Percentiles rank a stretch among this genome's conserved stretches.
phyloP scores from a whole-genome alignment of 2,329 filamentous ascomycete genomes.

The Chrysoporthe puriensis region DNA sequence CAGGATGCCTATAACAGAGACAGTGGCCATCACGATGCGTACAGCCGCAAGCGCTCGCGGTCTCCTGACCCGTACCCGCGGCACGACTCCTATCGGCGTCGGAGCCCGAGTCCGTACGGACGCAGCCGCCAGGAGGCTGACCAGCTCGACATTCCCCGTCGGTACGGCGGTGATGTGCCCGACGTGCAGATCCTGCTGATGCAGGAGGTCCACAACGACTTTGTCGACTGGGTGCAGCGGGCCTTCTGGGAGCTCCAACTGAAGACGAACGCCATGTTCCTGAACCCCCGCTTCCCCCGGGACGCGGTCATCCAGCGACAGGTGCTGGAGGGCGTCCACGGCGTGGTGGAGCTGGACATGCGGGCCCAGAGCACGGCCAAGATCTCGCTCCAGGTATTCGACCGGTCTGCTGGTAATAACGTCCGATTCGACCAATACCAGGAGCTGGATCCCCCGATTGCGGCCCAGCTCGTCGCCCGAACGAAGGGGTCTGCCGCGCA shows the following conservation, averaged over 20 bases:
- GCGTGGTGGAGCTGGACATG: conserved; percentile 76
- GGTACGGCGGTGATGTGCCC: conserved; percentile 76
- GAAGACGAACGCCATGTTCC: conserved; percentile 76
- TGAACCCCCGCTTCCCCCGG: conserved; percentile 76
- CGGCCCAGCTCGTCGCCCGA: conserved; percentile 78
- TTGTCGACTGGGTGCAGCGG: conserved; percentile 80
- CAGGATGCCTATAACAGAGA: conserved; percentile 56
- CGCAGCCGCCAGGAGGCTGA: conserved; percentile 57
- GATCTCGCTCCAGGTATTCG: conserved; percentile 83
- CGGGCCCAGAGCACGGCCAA: conserved; percentile 71
- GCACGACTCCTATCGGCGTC: conserved; percentile 62
- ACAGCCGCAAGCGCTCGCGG: conserved; percentile 60
- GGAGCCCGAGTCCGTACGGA: conserved; percentile 70
- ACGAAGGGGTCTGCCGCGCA: conserved; percentile 54
- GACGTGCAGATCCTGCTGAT: conserved; percentile 88
- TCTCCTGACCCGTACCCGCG: conserved; percentile 60
- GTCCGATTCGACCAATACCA: conserved; percentile 88
- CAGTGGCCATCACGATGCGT: conserved; percentile 45
- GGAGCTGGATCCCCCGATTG: conserved; percentile 76
- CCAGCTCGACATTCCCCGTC: conserved; percentile 71
- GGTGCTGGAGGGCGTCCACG: conserved; percentile 85
- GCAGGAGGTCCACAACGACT: conserved; percentile 77
- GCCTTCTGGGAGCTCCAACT: conserved; percentile 74
- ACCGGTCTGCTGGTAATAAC: conserved; percentile 76
- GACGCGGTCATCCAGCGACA: conserved; percentile 82